Percentiles rank a stretch among this genome's conserved stretches.
Evolutionary conservation across 345 rosid genomes (phyloP).

Genomic region (Camelina sativa): DNA sequence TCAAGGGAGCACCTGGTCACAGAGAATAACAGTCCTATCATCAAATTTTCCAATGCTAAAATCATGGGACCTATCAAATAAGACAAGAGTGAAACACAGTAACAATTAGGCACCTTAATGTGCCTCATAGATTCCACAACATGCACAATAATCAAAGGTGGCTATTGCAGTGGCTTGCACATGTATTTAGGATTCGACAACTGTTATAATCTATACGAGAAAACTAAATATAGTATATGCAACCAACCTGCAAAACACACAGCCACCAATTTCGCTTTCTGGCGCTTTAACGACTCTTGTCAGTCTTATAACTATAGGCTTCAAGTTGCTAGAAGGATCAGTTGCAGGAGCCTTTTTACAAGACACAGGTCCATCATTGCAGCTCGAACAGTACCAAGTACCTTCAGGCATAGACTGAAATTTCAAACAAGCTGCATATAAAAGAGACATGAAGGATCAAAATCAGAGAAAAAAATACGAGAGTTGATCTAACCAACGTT

Average conservation of each 20-base stretch:
- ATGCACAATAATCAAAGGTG: conserved; percentile 15
- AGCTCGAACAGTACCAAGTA: conserved; percentile 80
- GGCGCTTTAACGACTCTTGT: conserved; percentile 74
- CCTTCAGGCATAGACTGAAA: conserved; percentile 65
- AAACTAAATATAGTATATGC: conserved; percentile 11
- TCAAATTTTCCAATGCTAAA: conserved; percentile 70
- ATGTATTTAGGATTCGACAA: conserved; percentile 2
- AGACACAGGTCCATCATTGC: conserved; percentile 57
- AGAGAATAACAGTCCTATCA: conserved; percentile 85
- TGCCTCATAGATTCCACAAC: conserved; percentile 25
- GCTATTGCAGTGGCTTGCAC: conserved; percentile 8
- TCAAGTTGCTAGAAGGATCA: conserved; percentile 47
- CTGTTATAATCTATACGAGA: conserved; percentile 2
- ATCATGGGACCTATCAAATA: conserved; percentile 68
- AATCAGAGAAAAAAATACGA: conserved; percentile 3
- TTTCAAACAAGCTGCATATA: conserved; percentile 81
- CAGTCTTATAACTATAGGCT: conserved; percentile 64
- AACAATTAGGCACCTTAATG: too few relatives aligned
- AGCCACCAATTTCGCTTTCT: conserved; percentile 87
- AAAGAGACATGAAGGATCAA: conserved; percentile 36
- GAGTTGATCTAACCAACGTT: conserved; percentile 2
- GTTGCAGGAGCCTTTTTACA: conserved; percentile 50
- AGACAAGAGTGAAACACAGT: too few relatives aligned
- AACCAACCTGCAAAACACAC: conserved; percentile 90
- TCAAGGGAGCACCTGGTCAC: conserved; percentile 84